These are phyloP conservation scores for Cystobasidium tubakii DNA, from an alignment of 768 basidiomycete genomes.

Conservation along the genomic window DNA sequence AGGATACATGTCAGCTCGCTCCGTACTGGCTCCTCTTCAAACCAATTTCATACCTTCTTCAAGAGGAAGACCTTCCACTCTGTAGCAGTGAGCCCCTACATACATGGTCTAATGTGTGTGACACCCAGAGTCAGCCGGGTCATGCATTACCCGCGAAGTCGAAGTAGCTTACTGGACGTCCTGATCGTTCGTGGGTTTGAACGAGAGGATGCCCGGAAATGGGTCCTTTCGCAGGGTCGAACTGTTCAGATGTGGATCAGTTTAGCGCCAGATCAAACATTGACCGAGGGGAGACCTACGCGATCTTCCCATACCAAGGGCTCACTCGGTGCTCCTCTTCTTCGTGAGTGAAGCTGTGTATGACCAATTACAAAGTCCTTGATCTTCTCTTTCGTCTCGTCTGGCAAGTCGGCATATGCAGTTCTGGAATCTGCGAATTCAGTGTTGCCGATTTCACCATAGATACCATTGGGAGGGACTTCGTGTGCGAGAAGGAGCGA, in stretches of 20 bases:
- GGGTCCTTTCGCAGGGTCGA: slow-evolving; percentile 6
- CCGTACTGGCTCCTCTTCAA: too few species aligned
- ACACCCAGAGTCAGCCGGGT: background rate
- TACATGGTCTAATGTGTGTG: background rate
- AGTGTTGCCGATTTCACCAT: slow-evolving; percentile 2
- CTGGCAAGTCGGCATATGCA: slow-evolving; percentile 5
- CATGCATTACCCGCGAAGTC: too few species aligned
- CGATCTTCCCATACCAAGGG: slow-evolving; percentile 6
- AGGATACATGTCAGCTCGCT: background rate
- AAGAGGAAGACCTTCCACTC: background rate
- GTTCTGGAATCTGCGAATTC: slow-evolving; percentile 15
- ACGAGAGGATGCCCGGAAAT: background rate
- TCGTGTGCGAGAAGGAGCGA: slow-evolving; percentile 1
- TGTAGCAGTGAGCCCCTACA: slow-evolving; percentile 2
- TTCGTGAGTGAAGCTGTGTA: slow-evolving; percentile 4
- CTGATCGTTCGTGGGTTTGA: background rate
- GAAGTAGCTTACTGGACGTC: background rate
- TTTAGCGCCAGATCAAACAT: background rate
- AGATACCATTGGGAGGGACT: background rate
- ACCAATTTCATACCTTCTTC: slow-evolving; percentile 9
- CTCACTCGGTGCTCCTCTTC: background rate
- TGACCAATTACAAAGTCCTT: background rate
- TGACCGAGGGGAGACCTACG: background rate
- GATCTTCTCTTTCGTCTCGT: background rate
- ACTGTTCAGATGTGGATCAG: background rate